Base-by-base conservation (phyloP, 192 early-diverging fungal genomes). In the Geosiphon pyriformis region DNA sequence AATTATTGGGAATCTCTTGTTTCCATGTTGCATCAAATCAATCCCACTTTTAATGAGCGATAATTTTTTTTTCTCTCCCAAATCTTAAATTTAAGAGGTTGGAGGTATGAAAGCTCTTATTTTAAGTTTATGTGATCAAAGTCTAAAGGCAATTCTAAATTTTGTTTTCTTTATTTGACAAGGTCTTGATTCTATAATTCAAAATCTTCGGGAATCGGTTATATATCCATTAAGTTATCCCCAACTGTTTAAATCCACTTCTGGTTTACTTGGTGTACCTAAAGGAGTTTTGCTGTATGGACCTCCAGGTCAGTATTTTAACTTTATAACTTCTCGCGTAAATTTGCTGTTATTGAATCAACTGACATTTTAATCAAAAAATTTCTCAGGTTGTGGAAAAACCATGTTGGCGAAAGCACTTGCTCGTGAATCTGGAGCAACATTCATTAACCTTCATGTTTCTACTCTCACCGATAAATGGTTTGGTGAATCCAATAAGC, bases 341-440 rank as follows among this genome's bases (percentile, higher is more conserved):
- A 30, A 46, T 22, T 48, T 65, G 51, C 48, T 75, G 22, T 18
- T 54, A 49, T 52, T 48, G 4, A 48, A 10, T 10, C 17, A 49
- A 30, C 60, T 68, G 10, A 11, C 65, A n/a, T n/a, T n/a, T n/a
- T n/a, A n/a, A n/a, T n/a, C n/a, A n/a, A n/a, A n/a, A n/a, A n/a
- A n/a, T n/a, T n/a, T n/a, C n/a, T n/a, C 30, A 75, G 87, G 94
- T 25, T 95, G 94, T 67, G 97, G 97, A 52, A 99, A 99, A 73
- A 99, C 95, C 17, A 96, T 99, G 93, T 70, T 96, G 70, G 97
- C 97, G 56, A 98, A 98, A 77, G 97, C 97, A 3, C 83, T 99
- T 27, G 95, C 97, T 30, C 88, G 90, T 52, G 97, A 99, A 74
- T 95, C 93, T n/a, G 86, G 88, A 48, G 97, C 97, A 0, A 94